These are phyloP conservation scores for Mortierella sp. DNA, from an alignment of 371 early-diverging fungal genomes.

Conservation along the genomic window DNA sequence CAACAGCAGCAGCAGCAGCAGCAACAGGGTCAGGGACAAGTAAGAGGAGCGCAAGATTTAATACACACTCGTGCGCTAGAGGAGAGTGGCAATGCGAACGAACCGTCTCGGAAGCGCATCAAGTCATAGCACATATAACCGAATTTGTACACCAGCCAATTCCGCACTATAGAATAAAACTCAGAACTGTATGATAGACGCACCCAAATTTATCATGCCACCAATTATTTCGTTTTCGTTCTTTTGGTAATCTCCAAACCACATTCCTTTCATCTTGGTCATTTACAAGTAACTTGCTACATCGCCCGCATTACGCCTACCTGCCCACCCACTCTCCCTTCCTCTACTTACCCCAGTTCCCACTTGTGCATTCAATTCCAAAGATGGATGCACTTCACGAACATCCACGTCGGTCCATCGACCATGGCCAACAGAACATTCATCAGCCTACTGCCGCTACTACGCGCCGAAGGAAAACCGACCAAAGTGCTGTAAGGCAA, in stretches of 20 bases:
- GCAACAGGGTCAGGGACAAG: slow-evolving; percentile 5
- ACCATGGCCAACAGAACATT: slow-evolving; percentile 10
- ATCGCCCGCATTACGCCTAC: background rate
- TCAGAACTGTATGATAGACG: background rate
- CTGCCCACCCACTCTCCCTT: background rate
- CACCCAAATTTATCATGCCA: no score
- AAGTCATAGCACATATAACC: slow-evolving; percentile 6
- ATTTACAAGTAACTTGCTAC: no score
- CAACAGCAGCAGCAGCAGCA: slow-evolving; percentile 16
- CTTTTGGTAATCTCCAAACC: background rate
- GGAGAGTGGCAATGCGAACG: slow-evolving; percentile 24
- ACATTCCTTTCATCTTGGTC: background rate
- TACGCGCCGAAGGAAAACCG: slow-evolving; percentile 22
- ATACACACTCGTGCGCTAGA: slow-evolving; percentile 4
- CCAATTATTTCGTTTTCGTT: no score
- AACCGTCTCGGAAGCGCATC: slow-evolving; percentile 40
- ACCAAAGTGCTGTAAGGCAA: slow-evolving; percentile 26
- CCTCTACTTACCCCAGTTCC: background rate
- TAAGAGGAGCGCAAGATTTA: background rate
- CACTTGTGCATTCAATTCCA: background rate
- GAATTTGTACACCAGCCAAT: background rate
- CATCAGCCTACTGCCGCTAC: background rate
- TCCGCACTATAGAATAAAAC: background rate
- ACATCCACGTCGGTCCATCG: slow-evolving; percentile 14
- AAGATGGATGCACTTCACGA: slow-evolving; percentile 20